Conservation (phyloP, 1,284 basidiomycete genomes). For the Rhodofomes roseus region DNA sequence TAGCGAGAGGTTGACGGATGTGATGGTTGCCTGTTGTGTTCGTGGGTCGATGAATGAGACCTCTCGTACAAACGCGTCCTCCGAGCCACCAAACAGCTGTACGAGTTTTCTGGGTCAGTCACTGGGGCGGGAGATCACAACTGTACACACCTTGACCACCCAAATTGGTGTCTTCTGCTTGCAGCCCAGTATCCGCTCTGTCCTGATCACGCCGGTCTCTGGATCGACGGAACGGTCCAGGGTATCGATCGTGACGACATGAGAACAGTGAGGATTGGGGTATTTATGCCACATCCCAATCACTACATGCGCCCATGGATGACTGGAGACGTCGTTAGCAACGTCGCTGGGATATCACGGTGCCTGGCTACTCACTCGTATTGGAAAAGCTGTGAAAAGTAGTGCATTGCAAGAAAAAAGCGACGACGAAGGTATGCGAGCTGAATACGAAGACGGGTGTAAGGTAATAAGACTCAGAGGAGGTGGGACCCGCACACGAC, state of each 20-base stretch:
- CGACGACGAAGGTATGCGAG: background rate
- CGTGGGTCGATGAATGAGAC: constrained; percentile 88
- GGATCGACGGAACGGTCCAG: constrained; percentile 82
- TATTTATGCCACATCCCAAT: constrained; percentile 94
- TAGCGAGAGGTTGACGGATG: constrained; percentile 86
- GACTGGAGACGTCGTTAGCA: constrained; percentile 44
- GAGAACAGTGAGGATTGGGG: constrained; percentile 89
- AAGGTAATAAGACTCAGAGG: constrained; percentile 5
- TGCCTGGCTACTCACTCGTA: constrained; percentile 54
- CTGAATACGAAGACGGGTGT: constrained; percentile 7
- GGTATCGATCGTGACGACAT: constrained; percentile 90
- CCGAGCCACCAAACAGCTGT: constrained; percentile 84
- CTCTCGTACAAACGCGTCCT: constrained; percentile 92
- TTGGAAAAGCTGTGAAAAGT: constrained; percentile 70
- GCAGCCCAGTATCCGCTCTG: constrained; percentile 81
- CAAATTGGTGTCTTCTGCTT: constrained; percentile 82
- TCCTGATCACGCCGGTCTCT: constrained; percentile 82
- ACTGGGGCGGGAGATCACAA: background rate
- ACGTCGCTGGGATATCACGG: constrained; percentile 1
- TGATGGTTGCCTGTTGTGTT: constrained; percentile 75
- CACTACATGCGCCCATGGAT: constrained; percentile 83
- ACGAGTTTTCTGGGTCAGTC: constrained; percentile 8
- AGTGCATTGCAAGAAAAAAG: constrained; percentile 49
- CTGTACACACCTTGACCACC: constrained; percentile 72
- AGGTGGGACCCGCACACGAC: constrained; percentile 9